These are phyloP conservation scores for Marvania coccoides DNA, from an alignment of 139 green algal genomes.

Conservation along the genomic window DNA sequence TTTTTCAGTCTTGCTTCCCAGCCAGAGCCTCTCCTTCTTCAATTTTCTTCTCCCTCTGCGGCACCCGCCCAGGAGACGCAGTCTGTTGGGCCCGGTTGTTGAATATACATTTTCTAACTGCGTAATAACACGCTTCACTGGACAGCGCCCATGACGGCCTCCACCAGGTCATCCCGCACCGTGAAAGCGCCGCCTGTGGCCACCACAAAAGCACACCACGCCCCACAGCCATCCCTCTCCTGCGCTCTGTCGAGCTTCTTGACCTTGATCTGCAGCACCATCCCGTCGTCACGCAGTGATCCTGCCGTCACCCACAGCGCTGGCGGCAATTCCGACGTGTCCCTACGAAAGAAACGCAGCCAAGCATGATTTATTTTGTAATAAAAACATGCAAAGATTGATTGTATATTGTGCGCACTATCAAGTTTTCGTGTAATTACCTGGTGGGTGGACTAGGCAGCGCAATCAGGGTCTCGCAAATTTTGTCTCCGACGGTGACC, in stretches of 20 bases:
- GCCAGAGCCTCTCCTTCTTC: too few relatives aligned
- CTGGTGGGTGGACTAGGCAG: constrained; percentile 26
- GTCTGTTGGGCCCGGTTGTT: too few relatives aligned
- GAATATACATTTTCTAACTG: too few relatives aligned
- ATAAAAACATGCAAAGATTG: neutral
- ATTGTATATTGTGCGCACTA: neutral
- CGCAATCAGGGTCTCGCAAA: constrained; percentile 17
- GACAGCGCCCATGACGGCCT: too few relatives aligned
- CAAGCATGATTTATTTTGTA: neutral
- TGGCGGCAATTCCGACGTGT: constrained; percentile 15
- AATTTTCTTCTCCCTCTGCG: too few relatives aligned
- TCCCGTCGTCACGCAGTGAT: constrained; percentile 23
- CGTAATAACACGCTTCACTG: too few relatives aligned
- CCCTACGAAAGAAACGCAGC: neutral
- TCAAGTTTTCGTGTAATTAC: neutral
- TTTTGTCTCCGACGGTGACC: constrained; percentile 2
- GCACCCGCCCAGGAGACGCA: too few relatives aligned
- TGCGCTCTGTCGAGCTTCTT: constrained; percentile 34
- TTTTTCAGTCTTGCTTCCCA: too few relatives aligned
- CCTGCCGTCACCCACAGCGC: constrained; percentile 43
- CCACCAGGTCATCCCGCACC: constrained; percentile 23
- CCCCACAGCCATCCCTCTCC: constrained; percentile 44
- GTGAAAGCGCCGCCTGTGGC: constrained; percentile 58
- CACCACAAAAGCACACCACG: constrained; percentile 57
- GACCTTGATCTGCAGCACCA: constrained; percentile 50